Evolutionary conservation across 495 filamentous ascomycete genomes (phyloP).

Genomic region (Daldinia vernicosa): DNA sequence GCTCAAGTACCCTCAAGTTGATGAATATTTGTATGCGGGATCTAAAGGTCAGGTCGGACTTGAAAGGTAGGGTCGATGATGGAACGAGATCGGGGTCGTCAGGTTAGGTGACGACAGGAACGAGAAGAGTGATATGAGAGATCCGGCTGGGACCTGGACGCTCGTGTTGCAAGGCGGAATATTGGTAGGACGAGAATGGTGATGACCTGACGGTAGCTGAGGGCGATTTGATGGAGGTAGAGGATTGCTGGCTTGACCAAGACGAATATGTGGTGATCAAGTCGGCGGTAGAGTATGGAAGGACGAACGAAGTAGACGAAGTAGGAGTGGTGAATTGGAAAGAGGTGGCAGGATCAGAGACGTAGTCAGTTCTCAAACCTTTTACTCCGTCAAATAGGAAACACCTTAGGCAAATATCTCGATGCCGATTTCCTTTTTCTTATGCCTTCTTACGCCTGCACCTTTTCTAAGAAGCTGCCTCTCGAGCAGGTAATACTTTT

Average conservation of each 20-base stretch:
- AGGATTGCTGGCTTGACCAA: conserved; percentile 30
- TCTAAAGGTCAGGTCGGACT: conserved; percentile 47
- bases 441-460: background rate
- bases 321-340: conserved; percentile 35
- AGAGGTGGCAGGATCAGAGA: conserved; percentile 45
- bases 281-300: conserved; percentile 30
- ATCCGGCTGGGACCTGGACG: conserved; percentile 29
- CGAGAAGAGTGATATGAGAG: conserved; percentile 41
- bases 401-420: conserved; percentile 15
- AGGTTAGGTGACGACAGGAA: conserved; percentile 34
- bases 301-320: conserved; percentile 12
- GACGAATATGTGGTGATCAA: conserved; percentile 30
- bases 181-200: conserved; percentile 26
- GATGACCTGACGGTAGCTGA: conserved; percentile 36
- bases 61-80: conserved; percentile 43
- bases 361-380: conserved; percentile 48
- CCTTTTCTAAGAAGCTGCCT: conserved; percentile 6
- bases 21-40: conserved; percentile 38
- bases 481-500: conserved; percentile 5
- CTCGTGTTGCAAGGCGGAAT: conserved; percentile 28
- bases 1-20: conserved; percentile 36
- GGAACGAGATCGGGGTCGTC: conserved; percentile 36
- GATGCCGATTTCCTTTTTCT: conserved; percentile 35
- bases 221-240: conserved; percentile 32
- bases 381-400: conserved; percentile 42